A percentile compares a stretch with the other conserved stretches of the same genome.
phyloP scores from a whole-genome alignment of 106 monocot genomes.

The Allium fistulosum region DNA sequence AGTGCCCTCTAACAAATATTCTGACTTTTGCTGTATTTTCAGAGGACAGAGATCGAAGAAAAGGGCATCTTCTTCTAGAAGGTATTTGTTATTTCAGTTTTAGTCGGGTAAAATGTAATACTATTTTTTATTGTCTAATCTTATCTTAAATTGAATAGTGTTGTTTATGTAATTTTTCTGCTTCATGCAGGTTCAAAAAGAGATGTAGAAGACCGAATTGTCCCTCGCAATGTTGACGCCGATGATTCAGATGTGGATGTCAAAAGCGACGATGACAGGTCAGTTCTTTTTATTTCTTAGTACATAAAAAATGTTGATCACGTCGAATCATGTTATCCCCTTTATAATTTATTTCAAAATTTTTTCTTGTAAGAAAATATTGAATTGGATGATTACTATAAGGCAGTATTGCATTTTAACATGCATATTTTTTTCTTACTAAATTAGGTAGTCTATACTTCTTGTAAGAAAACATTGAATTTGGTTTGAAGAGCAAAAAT shows the following conservation, averaged over 20 bases:
- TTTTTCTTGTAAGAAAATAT: no score
- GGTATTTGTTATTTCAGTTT: conserved; percentile 22
- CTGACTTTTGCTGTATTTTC: conserved; percentile 13
- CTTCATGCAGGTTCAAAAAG: conserved; percentile 45
- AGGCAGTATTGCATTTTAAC: no score
- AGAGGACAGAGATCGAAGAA: conserved; percentile 92
- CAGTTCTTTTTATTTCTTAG: not conserved
- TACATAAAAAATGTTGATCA: no score
- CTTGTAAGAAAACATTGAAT: no score
- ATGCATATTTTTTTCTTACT: no score
- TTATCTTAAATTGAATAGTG: not conserved
- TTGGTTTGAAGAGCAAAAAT: no score
- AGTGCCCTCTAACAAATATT: not conserved
- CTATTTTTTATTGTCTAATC: no score
- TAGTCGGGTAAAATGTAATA: not conserved
- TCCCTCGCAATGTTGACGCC: conserved; percentile 81
- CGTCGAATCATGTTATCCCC: no score
- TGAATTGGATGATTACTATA: no score
- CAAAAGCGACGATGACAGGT: conserved; percentile 89
- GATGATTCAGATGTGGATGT: conserved; percentile 93
- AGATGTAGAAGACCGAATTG: conserved; percentile 76
- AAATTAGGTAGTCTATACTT: no score
- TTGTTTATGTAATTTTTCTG: not conserved
- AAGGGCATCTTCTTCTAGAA: conserved; percentile 78
- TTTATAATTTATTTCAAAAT: no score